Evolutionary conservation across 1,284 basidiomycete species (phyloP).

Genomic region (Sporisorium exsertum): DNA sequence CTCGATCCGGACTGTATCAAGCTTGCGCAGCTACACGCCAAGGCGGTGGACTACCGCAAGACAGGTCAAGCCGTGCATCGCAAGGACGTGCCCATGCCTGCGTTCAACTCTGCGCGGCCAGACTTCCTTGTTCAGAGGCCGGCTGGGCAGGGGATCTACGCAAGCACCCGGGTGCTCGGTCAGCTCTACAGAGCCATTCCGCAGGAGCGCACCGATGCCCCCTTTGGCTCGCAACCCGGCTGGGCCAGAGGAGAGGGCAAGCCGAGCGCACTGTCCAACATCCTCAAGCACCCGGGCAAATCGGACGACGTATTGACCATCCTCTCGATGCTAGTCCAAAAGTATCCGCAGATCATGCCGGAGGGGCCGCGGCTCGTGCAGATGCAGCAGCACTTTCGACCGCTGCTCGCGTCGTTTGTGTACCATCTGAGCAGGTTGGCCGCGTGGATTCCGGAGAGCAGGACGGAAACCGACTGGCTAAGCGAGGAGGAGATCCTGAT

Average conservation of each 20-base stretch:
- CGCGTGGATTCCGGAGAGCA: slow-evolving; percentile 42
- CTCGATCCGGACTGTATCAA: slow-evolving; percentile 75
- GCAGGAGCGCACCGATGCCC: slow-evolving; percentile 32
- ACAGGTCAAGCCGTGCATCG: slow-evolving; percentile 45
- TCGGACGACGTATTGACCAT: slow-evolving; percentile 19
- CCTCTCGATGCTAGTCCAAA: slow-evolving; percentile 14
- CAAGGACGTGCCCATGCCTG: slow-evolving; percentile 32
- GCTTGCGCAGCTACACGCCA: slow-evolving; percentile 76
- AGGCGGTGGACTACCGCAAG: slow-evolving; percentile 73
- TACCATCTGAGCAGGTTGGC: slow-evolving; percentile 35
- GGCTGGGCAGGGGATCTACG: slow-evolving; percentile 20
- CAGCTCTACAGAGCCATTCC: slow-evolving; percentile 32
- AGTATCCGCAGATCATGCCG: slow-evolving; percentile 22
- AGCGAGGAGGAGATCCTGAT: slow-evolving; percentile 44
- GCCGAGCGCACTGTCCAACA: slow-evolving; percentile 18
- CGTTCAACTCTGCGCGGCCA: slow-evolving; percentile 12
- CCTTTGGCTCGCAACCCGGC: slow-evolving; percentile 13
- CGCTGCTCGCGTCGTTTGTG: slow-evolving; percentile 28
- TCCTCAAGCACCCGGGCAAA: slow-evolving; percentile 23
- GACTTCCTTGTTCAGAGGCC: slow-evolving; percentile 32
- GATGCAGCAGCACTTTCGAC: slow-evolving; percentile 24
- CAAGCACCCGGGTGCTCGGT: slow-evolving; percentile 25
- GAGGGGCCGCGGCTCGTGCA: slow-evolving; percentile 12
- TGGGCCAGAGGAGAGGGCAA: slow-evolving; percentile 9
- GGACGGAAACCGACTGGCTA: slow-evolving; percentile 32